These are phyloP conservation scores for Haemoproteus tartakovskyi DNA, from an alignment of 169 alveolate species.

Conservation along the genomic window DNA sequence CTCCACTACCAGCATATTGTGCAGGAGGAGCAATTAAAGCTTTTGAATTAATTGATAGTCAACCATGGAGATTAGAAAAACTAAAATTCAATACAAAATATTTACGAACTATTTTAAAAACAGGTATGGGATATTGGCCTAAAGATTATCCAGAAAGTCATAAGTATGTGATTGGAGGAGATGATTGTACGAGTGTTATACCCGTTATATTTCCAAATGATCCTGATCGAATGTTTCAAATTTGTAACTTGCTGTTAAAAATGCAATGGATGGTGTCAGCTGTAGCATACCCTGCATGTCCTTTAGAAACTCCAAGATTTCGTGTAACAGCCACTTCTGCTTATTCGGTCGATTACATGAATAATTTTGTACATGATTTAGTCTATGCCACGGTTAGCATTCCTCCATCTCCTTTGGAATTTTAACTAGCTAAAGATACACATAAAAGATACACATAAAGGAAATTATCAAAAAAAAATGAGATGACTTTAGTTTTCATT, in stretches of 20 bases:
- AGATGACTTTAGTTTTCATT: too few relatives aligned
- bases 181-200: constrained; percentile 74
- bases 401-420: constrained; percentile 66
- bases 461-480: too few relatives aligned
- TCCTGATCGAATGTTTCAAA: constrained; percentile 69
- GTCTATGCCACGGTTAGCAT: constrained; percentile 69
- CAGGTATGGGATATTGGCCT: constrained; percentile 78
- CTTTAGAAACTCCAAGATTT: constrained; percentile 71
- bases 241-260: constrained; percentile 56
- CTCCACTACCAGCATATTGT: constrained; percentile 78
- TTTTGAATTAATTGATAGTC: constrained; percentile 71
- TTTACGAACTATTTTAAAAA: constrained; percentile 67
- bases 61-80: constrained; percentile 70
- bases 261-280: constrained; percentile 74
- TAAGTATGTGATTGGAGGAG: constrained; percentile 74
- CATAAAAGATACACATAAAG: too few relatives aligned
- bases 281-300: constrained; percentile 80
- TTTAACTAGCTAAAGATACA: too few relatives aligned
- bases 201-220: constrained; percentile 78
- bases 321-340: constrained; percentile 79
- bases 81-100: constrained; percentile 69
- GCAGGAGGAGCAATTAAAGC: constrained; percentile 81
- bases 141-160: constrained; percentile 72
- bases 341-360: constrained; percentile 69
- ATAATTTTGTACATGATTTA: constrained; percentile 70